Conservation (phyloP, 2,329 filamentous ascomycete species). For the Hortaea werneckii region DNA sequence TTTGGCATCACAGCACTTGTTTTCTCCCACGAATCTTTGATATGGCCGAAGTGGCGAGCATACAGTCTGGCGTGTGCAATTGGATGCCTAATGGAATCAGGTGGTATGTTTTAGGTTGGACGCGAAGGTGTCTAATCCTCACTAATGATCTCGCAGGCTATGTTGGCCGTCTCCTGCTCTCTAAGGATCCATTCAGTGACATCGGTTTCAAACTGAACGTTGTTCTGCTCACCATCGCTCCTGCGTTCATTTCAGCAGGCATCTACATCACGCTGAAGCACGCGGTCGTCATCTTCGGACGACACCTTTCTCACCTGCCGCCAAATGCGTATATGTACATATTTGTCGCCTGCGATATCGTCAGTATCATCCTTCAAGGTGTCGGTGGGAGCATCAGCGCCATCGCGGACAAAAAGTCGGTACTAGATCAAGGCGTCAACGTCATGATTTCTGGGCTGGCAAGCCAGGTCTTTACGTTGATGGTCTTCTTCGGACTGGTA, state of each 20-base stretch:
- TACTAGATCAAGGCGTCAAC: slow-evolving; percentile 38
- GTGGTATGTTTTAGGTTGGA: not conserved
- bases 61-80: not conserved
- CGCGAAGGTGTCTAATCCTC: not conserved
- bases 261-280: slow-evolving; percentile 50
- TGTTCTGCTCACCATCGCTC: slow-evolving; percentile 46
- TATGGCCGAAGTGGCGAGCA: slow-evolving; percentile 1
- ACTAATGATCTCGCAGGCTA: slow-evolving; percentile 33
- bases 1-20: not conserved
- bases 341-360: slow-evolving; percentile 47
- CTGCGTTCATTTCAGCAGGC: slow-evolving; percentile 45
- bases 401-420: slow-evolving; percentile 31
- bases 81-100: not conserved
- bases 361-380: slow-evolving; percentile 47
- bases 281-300: slow-evolving; percentile 43
- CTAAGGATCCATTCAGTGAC: slow-evolving; percentile 40
- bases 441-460: slow-evolving; percentile 48
- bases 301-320: slow-evolving; percentile 9
- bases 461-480: slow-evolving; percentile 43
- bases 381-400: slow-evolving; percentile 49
- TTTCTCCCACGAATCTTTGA: not conserved
- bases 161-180: slow-evolving; percentile 43
- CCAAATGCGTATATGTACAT: slow-evolving; percentile 36
- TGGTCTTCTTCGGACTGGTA: slow-evolving; percentile 34
- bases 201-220: slow-evolving; percentile 41